Conservation (phyloP, 352 stramenopile species). For the Phytophthora tentaculata region DNA sequence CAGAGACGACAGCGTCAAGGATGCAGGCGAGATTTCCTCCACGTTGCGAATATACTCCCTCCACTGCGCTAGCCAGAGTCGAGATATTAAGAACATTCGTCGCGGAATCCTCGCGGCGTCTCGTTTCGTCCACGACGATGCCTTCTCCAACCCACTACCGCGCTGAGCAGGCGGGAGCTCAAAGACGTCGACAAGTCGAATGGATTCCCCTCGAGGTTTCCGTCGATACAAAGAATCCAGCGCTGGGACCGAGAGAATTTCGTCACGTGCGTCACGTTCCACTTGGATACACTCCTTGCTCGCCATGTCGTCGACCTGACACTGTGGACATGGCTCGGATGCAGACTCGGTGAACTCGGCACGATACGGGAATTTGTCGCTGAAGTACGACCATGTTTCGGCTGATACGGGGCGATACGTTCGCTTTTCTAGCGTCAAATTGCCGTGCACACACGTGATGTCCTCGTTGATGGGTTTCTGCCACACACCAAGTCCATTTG, state of each 20-base stretch:
- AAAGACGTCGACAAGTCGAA: conserved; percentile 62
- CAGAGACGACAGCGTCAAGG: conserved; percentile 41
- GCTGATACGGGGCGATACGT: conserved; percentile 60
- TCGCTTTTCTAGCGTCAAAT: conserved; percentile 72
- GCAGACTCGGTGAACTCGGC: conserved; percentile 42
- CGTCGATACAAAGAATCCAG: conserved; percentile 64
- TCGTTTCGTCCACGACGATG: conserved; percentile 28
- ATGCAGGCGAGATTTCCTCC: conserved; percentile 41
- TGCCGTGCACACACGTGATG: conserved; percentile 73
- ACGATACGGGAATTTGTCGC: conserved; percentile 53
- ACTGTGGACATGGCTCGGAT: conserved; percentile 55
- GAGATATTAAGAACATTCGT: conserved; percentile 66
- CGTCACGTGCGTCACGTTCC: conserved; percentile 58
- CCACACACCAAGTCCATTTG: conserved; percentile 38
- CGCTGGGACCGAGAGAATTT: conserved; percentile 59
- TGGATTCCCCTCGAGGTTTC: conserved; percentile 35
- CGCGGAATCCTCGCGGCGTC: conserved; percentile 16
- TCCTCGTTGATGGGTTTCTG: conserved; percentile 68
- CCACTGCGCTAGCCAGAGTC: conserved; percentile 69
- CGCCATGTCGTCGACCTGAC: conserved; percentile 51
- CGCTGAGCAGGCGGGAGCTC: conserved; percentile 29
- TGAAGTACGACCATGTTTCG: conserved; percentile 71
- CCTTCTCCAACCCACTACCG: conserved; percentile 31
- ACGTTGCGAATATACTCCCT: conserved; percentile 79
- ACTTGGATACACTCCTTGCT: conserved; percentile 63